Conservation (phyloP, 2,329 filamentous ascomycete species). For the Aotearoamyces nothofagi region DNA sequence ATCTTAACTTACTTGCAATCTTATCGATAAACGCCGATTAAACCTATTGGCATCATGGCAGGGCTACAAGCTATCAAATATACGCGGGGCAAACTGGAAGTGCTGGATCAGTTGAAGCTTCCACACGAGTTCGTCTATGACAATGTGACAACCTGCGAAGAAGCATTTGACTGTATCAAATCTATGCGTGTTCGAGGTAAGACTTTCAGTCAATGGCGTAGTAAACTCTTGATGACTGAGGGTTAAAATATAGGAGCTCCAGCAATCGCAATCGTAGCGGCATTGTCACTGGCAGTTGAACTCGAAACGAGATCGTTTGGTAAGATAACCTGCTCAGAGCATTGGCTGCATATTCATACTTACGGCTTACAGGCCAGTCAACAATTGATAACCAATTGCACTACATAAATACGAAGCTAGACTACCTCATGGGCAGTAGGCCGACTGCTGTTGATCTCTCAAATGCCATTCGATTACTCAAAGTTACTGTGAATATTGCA, state of each 20-base stretch:
- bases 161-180: conserved; percentile 72
- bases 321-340: conserved; percentile 12
- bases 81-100: conserved; percentile 52
- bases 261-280: conserved; percentile 95
- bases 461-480: conserved; percentile 76
- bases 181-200: conserved; percentile 59
- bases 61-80: conserved; percentile 68
- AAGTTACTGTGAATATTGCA: conserved; percentile 38
- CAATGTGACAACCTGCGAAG: conserved; percentile 49
- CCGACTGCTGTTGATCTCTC: conserved; percentile 91
- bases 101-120: conserved; percentile 71
- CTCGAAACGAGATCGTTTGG: conserved; percentile 40
- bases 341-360: background rate
- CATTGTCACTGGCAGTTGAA: conserved; percentile 76
- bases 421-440: conserved; percentile 76
- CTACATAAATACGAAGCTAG: conserved; percentile 62
- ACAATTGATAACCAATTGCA: conserved; percentile 43
- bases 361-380: conserved; percentile 2
- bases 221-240: too few species aligned
- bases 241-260: conserved; percentile 77
- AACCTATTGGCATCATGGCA: too few species aligned
- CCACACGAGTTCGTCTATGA: conserved; percentile 73
- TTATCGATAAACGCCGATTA: too few species aligned
- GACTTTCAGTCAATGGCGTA: too few species aligned
- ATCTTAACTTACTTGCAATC: too few species aligned